Conservation (phyloP, 805 yeast species). For the Nakazawaea molendinolei region DNA sequence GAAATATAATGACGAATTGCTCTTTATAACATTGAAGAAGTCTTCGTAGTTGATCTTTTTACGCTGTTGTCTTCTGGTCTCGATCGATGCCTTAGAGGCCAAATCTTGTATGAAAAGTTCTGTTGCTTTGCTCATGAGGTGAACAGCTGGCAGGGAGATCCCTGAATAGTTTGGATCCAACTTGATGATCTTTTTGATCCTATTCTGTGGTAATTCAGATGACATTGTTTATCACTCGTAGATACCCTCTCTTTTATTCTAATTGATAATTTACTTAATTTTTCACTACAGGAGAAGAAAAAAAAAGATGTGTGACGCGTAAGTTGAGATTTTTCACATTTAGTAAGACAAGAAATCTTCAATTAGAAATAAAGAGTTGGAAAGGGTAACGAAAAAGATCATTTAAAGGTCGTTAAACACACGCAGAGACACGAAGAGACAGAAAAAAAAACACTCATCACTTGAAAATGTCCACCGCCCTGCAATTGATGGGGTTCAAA, state of each 20-base stretch:
- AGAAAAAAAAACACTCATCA: not conserved
- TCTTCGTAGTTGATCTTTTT: constrained; percentile 68
- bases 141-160: constrained; percentile 22
- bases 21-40: constrained; percentile 55
- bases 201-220: constrained; percentile 48
- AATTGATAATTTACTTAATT: not conserved
- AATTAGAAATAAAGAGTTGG: no score
- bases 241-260: no score
- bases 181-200: constrained; percentile 66
- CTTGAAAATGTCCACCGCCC: constrained; percentile 3
- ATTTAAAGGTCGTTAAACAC: no score
- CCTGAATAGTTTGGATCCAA: constrained; percentile 75
- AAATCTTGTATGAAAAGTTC: constrained; percentile 66
- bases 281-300: not conserved
- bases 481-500: constrained; percentile 3
- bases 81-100: constrained; percentile 61
- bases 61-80: constrained; percentile 58
- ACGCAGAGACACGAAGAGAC: no score
- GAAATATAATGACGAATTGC: constrained; percentile 55
- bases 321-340: no score
- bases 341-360: no score
- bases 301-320: constrained; percentile 5
- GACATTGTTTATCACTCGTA: constrained; percentile 1
- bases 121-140: constrained; percentile 37
- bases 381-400: no score